A percentile compares a stretch with the other conserved stretches of the same genome.
phyloP scores from a whole-genome alignment of 352 stramenopile species.

The Phytophthora boehmeriae region DNA sequence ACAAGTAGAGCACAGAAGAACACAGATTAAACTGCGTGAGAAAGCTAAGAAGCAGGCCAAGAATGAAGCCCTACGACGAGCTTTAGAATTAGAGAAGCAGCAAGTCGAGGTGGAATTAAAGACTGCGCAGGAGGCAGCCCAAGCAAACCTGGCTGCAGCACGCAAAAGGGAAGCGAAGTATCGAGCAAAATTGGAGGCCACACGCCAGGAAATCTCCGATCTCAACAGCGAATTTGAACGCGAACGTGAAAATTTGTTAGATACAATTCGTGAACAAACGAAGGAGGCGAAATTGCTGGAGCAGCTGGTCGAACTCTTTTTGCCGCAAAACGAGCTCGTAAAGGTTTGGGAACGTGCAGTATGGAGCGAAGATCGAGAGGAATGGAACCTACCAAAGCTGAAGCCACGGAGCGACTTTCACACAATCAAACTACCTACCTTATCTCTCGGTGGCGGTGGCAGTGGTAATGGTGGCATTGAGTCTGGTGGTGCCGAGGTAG shows the following conservation, averaged over 20 bases:
- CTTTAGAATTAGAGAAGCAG: slow-evolving; percentile 74
- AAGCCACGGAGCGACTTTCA: slow-evolving; percentile 84
- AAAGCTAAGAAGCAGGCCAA: slow-evolving; percentile 77
- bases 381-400: slow-evolving; percentile 77
- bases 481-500: slow-evolving; percentile 64
- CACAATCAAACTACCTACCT: slow-evolving; percentile 71
- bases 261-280: slow-evolving; percentile 90
- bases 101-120: slow-evolving; percentile 78
- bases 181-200: slow-evolving; percentile 71
- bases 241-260: slow-evolving; percentile 84
- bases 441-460: slow-evolving; percentile 34
- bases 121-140: slow-evolving; percentile 65
- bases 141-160: slow-evolving; percentile 54
- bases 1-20: slow-evolving; percentile 78
- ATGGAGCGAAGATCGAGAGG: slow-evolving; percentile 83
- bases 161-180: slow-evolving; percentile 77
- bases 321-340: slow-evolving; percentile 84
- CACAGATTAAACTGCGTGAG: slow-evolving; percentile 81
- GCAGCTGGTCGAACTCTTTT: slow-evolving; percentile 86
- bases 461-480: slow-evolving; percentile 24
- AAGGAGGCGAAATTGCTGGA: slow-evolving; percentile 89
- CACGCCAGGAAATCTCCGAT: slow-evolving; percentile 85
- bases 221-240: slow-evolving; percentile 85
- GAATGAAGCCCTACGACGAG: slow-evolving; percentile 57
- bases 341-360: slow-evolving; percentile 89